Percentiles rank a stretch among this genome's conserved stretches.
Conservation (phyloP, 1,284 basidiomycete species). For the Macrocybe sp. region DNA sequence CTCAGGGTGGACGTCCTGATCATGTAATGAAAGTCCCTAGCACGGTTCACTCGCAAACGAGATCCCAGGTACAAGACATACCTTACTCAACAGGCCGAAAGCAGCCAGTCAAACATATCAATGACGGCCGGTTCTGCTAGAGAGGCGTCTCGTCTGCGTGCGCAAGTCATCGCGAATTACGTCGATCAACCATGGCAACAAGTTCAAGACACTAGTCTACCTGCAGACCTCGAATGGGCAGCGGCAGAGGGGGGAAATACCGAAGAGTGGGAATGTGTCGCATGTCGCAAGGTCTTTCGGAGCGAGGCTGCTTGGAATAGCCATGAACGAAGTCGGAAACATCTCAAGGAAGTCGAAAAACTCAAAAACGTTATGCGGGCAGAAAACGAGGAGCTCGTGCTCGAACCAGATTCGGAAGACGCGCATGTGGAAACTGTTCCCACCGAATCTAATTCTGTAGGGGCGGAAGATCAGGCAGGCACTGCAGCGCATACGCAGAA, state of each 20-base stretch:
- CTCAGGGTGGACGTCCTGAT: background rate
- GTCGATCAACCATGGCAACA: slow-evolving; percentile 86
- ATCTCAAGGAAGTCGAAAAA: slow-evolving; percentile 81
- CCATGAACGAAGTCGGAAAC: slow-evolving; percentile 95
- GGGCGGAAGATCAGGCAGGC: background rate
- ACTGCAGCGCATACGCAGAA: background rate
- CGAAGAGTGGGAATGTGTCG: slow-evolving; percentile 94
- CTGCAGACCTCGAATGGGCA: slow-evolving; percentile 67
- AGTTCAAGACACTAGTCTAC: slow-evolving; percentile 35
- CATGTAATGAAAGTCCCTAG: slow-evolving; percentile 64
- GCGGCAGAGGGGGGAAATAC: slow-evolving; percentile 64
- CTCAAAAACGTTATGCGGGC: slow-evolving; percentile 70
- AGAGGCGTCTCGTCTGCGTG: slow-evolving; percentile 15
- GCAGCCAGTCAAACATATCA: slow-evolving; percentile 28
- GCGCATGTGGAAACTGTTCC: slow-evolving; percentile 7
- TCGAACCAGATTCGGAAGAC: slow-evolving; percentile 25
- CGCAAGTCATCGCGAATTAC: slow-evolving; percentile 34
- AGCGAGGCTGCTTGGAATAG: slow-evolving; percentile 95
- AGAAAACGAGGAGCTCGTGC: slow-evolving; percentile 69
- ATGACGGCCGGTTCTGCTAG: slow-evolving; percentile 22
- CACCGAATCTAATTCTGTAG: background rate
- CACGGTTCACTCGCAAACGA: slow-evolving; percentile 86
- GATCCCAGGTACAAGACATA: slow-evolving; percentile 89
- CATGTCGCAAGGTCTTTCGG: slow-evolving; percentile 87
- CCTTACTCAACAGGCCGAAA: slow-evolving; percentile 44